Conservation (phyloP, 2,329 filamentous ascomycete genomes). For the Biscogniauxia mediterranea region DNA sequence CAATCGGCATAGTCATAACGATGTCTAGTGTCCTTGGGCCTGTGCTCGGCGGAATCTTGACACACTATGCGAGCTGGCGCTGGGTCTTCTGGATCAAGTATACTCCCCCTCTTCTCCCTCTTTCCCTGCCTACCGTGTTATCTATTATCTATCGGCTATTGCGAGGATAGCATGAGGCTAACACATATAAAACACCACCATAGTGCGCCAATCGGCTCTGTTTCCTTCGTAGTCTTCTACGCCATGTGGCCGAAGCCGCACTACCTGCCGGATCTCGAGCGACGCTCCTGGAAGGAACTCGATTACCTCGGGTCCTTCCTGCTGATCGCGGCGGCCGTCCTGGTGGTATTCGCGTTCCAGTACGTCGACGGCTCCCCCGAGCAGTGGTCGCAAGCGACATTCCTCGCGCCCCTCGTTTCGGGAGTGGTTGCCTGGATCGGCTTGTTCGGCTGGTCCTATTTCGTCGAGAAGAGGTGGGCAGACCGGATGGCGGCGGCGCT, state of each 20-base stretch:
- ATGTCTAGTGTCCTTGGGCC: constrained; percentile 50
- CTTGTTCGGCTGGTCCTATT: constrained; percentile 41
- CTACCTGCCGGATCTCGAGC: constrained; percentile 38
- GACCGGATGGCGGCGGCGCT: constrained; percentile 42
- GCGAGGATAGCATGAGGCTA: constrained; percentile 9
- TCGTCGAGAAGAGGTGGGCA: constrained; percentile 31
- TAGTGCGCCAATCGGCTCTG: constrained; percentile 50
- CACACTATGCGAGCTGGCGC: constrained; percentile 48
- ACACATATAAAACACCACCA: neutral
- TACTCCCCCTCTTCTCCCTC: constrained; percentile 14
- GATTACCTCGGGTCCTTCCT: constrained; percentile 55
- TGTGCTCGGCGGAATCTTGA: constrained; percentile 50
- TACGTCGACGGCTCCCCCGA: constrained; percentile 39
- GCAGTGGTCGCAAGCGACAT: constrained; percentile 43
- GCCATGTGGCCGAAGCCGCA: constrained; percentile 48
- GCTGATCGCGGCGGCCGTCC: constrained; percentile 50
- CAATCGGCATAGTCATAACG: constrained; percentile 50
- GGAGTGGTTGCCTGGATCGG: constrained; percentile 36
- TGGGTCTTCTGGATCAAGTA: constrained; percentile 63
- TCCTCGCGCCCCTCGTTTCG: constrained; percentile 41
- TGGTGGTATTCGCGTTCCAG: constrained; percentile 59
- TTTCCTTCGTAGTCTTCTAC: constrained; percentile 47
- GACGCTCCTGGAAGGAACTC: constrained; percentile 47
- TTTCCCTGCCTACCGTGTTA: neutral
- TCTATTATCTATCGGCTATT: too few species aligned